Conservation (phyloP, 495 filamentous ascomycete species). For the Penicillium cinerascens region DNA sequence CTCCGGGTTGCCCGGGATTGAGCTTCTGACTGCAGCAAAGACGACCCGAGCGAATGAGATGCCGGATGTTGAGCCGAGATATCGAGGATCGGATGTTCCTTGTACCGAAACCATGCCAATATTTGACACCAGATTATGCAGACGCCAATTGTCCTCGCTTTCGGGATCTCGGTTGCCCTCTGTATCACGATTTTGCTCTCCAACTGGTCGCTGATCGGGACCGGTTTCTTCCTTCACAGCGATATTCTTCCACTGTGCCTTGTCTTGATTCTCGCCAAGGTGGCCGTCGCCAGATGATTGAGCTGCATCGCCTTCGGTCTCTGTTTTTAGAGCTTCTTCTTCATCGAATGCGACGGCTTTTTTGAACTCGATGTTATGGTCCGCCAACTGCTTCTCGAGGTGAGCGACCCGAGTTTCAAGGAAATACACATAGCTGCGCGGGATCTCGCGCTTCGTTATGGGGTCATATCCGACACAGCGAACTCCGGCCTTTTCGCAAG, state of each 20-base stretch:
- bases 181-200: constrained; percentile 14
- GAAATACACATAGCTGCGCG: constrained; percentile 92
- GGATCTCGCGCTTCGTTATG: constrained; percentile 91
- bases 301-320: constrained; percentile 31
- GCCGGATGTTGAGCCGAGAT: constrained; percentile 81
- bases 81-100: constrained; percentile 71
- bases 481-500: constrained; percentile 85
- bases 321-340: constrained; percentile 39
- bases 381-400: constrained; percentile 71
- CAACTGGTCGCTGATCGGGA: constrained; percentile 29
- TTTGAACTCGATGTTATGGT: constrained; percentile 68
- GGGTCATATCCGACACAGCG: constrained; percentile 94
- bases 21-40: constrained; percentile 89
- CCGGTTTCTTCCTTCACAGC: constrained; percentile 25
- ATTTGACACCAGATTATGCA: constrained; percentile 72
- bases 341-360: constrained; percentile 76
- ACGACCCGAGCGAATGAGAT: constrained; percentile 94
- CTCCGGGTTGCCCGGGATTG: constrained; percentile 60
- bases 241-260: constrained; percentile 18
- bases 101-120: constrained; percentile 73
- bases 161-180: no score
- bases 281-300: constrained; percentile 15
- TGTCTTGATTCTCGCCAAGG: constrained; percentile 17
- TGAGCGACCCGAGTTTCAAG: constrained; percentile 81
- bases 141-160: constrained; percentile 57